Conservation (phyloP, 2,329 filamentous ascomycete species). For the Trichocomaceae sp. region DNA sequence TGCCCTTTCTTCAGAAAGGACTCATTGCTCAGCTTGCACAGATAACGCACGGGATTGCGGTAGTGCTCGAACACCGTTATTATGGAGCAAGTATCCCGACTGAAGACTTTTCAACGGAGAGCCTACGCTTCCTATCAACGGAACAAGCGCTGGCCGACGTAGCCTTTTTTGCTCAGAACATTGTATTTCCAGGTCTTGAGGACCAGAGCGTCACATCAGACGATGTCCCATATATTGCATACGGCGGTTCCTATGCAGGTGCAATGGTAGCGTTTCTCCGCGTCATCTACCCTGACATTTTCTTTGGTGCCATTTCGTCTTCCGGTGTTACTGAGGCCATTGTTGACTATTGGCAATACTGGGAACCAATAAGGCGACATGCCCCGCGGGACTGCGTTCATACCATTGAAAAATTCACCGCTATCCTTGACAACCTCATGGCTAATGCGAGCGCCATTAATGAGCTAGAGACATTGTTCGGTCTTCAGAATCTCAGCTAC, state of each 20-base stretch:
- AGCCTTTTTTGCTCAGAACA: conserved; percentile 69
- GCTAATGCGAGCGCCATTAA: conserved; percentile 40
- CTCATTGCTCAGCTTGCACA: conserved; percentile 64
- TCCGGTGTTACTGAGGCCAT: conserved; percentile 74
- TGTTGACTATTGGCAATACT: conserved; percentile 66
- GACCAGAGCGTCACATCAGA: conserved; percentile 59
- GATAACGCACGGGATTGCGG: conserved; percentile 66
- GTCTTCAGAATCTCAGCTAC: conserved; percentile 32
- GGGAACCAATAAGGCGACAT: conserved; percentile 51
- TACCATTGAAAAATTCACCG: conserved; percentile 55
- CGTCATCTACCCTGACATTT: conserved; percentile 68
- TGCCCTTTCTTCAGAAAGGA: conserved; percentile 70
- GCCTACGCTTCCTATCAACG: conserved; percentile 72
- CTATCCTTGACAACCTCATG: conserved; percentile 55
- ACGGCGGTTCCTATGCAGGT: conserved; percentile 79
- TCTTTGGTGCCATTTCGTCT: conserved; percentile 71
- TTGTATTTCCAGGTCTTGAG: conserved; percentile 64
- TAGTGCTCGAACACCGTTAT: conserved; percentile 81
- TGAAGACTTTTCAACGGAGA: conserved; percentile 59
- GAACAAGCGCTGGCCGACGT: conserved; percentile 77
- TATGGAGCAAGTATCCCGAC: conserved; percentile 72
- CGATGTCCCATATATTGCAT: conserved; percentile 65
- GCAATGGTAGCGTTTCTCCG: conserved; percentile 71
- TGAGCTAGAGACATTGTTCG: conserved; percentile 41
- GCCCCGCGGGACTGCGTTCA: conserved; percentile 58